phyloP scores from a whole-genome alignment of 2,329 filamentous ascomycete genomes.

The Grosmannia huntii region DNA sequence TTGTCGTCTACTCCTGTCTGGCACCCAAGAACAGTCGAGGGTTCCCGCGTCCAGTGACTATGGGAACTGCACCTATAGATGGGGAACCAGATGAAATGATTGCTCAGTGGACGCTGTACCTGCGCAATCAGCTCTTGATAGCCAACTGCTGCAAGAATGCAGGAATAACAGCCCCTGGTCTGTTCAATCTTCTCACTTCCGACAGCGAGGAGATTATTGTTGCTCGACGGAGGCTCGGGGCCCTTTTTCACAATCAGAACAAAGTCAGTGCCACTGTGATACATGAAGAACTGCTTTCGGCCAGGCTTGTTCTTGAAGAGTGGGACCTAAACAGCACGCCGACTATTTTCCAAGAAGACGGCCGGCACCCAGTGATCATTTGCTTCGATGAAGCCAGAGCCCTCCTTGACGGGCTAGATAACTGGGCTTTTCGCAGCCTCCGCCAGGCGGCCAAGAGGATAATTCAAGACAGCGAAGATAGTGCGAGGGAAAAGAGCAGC shows the following conservation, averaged over 20 bases:
- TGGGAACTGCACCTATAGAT: neutral
- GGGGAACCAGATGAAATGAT: neutral
- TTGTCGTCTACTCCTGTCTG: conserved; percentile 1
- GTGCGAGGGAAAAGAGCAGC: neutral
- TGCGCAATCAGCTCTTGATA: neutral
- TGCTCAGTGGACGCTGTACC: neutral
- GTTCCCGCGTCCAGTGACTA: neutral
- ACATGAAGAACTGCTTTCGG: neutral
- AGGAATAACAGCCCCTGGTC: neutral
- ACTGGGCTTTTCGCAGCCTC: neutral
- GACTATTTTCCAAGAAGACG: too few relatives aligned
- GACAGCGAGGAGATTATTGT: neutral
- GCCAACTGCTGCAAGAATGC: neutral
- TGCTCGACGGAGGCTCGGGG: neutral
- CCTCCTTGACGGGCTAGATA: neutral
- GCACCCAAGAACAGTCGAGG: neutral
- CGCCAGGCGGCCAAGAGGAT: conserved; percentile 4
- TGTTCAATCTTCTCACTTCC: neutral
- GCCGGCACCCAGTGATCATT: neutral
- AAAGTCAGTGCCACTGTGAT: neutral
- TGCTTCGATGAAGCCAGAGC: conserved; percentile 1
- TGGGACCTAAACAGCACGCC: neutral
- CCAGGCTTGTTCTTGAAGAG: neutral
- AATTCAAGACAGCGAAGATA: neutral
- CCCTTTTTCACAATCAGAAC: neutral